Evolutionary conservation across 352 stramenopile species (phyloP), one percentile per base, ranked within the genome.

Genomic region (Pythium plurisporium): DNA sequence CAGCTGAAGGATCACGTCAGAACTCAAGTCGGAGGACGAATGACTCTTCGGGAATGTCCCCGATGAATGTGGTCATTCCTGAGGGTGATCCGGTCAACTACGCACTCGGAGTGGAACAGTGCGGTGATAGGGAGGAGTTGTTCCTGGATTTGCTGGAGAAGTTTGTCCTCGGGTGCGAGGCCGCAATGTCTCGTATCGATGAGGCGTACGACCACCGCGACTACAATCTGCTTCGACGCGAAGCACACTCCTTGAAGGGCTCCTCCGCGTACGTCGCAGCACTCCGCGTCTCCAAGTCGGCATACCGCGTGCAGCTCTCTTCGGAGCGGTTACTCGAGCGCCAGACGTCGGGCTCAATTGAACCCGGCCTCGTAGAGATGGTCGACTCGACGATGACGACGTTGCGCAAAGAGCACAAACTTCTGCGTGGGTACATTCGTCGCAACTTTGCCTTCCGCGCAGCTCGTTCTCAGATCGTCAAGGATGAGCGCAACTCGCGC

Each of bases 401-500:
- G 26, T 59, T 94, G 14, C 72, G 73, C 43, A 86, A 89, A 43
- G 83, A 94, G 55, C 72, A 88, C 51, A 62, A 60, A 15, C 63
- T 84, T 26, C 63, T 94, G 51, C 71, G 73, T 14, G 83, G 83
- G 1, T 94, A 94, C 56, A 69, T 94, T 42, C 72, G 76, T 3
- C 83, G 83, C 55, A 94, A 94, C 62, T 94, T 91, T 55, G 74
- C 78, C 33, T 94, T 94, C 52, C 72, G 69, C n/a, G n/a, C n/a
- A n/a, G n/a, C n/a, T n/a, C n/a, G n/a, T n/a, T n/a, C n/a, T 25
- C 26, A 43, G 46, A 40, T 48, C 17, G 14, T 42, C 23, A 59
- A 51, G 34, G 43, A 59, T 19, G 58, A 65, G 25, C 45, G 49
- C 41, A 41, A 43, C 36, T 46, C 42, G 40, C 58, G 50, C 27